Percentiles rank a stretch among this genome's conserved stretches.
Evolutionary conservation across 164 flowering plant genomes (phyloP).

Genomic region (Paratinospora sagittata): DNA sequence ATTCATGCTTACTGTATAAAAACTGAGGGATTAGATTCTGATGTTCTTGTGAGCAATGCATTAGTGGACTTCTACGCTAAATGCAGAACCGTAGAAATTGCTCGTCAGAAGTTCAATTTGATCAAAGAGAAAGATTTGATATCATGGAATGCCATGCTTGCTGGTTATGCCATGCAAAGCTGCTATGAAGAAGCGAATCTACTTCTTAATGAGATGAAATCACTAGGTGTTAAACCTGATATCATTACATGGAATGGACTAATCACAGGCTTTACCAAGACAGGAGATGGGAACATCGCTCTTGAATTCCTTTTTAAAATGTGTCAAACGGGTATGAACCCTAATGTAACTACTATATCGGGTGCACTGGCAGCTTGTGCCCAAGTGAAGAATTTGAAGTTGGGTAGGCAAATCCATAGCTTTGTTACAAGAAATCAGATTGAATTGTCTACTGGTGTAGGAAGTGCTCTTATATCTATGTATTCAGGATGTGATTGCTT

Average conservation of each 20-base stretch:
- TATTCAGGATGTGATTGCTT: too few relatives aligned
- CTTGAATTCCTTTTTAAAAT: conserved; percentile 28
- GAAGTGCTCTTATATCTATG: too few relatives aligned
- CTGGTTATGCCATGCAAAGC: too few relatives aligned
- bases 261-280: conserved; percentile 31
- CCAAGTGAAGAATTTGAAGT: too few relatives aligned
- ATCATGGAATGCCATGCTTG: too few relatives aligned
- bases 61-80: conserved; percentile 4
- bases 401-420: too few relatives aligned
- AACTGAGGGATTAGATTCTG: too few relatives aligned
- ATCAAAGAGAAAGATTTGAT: too few relatives aligned
- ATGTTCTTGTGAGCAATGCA: too few relatives aligned
- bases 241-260: conserved; percentile 37
- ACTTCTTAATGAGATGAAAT: conserved; percentile 30
- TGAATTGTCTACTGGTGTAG: too few relatives aligned
- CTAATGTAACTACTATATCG: conserved; percentile 26
- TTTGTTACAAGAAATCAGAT: too few relatives aligned
- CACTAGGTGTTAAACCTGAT: conserved; percentile 24
- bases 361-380: conserved; percentile 35
- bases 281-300: conserved; percentile 30
- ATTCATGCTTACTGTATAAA: too few relatives aligned
- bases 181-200: conserved; percentile 25
- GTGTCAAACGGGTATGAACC: conserved; percentile 17
- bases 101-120: conserved; percentile 21
- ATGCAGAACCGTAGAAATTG: conserved; percentile 18